Evolutionary conservation across 129 eudicot genomes (phyloP).

Genomic region (Escallonia rubra): DNA sequence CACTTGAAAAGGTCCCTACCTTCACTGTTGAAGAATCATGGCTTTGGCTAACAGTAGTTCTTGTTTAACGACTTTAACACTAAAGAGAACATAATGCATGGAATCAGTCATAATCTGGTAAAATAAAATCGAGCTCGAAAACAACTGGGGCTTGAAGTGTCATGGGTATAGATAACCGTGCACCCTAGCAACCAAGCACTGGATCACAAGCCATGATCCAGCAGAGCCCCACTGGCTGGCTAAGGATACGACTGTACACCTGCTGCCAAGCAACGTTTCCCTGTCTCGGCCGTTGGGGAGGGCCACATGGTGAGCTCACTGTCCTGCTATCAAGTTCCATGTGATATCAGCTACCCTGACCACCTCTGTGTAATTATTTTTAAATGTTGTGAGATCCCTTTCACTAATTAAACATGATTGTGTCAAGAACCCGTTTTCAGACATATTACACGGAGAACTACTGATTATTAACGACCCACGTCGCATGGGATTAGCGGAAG

Average conservation of each 20-base stretch:
- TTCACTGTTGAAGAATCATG: no score
- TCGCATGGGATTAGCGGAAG: no score
- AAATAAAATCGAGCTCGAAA: background rate
- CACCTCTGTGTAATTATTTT: background rate
- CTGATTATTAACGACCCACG: no score
- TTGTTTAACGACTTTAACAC: no score
- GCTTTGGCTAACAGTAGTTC: no score
- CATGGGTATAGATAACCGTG: conserved; percentile 11
- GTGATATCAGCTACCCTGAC: conserved; percentile 14
- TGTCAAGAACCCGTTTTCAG: background rate
- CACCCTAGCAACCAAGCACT: conserved; percentile 21
- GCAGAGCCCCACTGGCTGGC: conserved; percentile 4
- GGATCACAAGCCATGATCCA: conserved; percentile 6
- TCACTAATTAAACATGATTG: background rate
- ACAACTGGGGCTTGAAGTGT: conserved; percentile 4
- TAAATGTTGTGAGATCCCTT: no score
- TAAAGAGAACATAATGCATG: no score
- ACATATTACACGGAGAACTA: no score
- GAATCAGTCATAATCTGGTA: no score
- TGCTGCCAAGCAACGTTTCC: conserved; percentile 1
- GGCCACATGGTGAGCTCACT: conserved; percentile 17
- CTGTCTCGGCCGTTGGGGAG: conserved; percentile 10
- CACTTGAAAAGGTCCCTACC: no score
- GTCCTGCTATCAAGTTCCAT: conserved; percentile 8
- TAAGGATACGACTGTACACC: background rate